These are phyloP conservation scores for Camelina laxa DNA, from an alignment of 345 rosid species.

Conservation along the genomic window DNA sequence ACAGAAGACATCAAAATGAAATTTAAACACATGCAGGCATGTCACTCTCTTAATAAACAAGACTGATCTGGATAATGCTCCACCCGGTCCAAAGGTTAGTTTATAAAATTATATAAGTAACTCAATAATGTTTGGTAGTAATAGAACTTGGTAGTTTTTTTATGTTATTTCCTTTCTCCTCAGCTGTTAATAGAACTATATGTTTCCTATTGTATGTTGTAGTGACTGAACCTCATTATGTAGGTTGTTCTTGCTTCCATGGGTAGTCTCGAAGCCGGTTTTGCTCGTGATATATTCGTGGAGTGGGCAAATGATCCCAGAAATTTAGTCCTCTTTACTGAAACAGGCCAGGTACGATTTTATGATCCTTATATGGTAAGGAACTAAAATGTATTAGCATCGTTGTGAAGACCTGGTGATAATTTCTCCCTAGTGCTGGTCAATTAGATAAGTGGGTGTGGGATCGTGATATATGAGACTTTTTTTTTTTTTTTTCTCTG, in stretches of 20 bases:
- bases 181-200: constrained; percentile 19
- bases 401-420: constrained; percentile 2
- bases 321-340: constrained; percentile 91
- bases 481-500: neutral
- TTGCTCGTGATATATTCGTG: constrained; percentile 93
- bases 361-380: constrained; percentile 1
- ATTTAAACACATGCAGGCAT: constrained; percentile 61
- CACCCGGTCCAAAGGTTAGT: constrained; percentile 93
- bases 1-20: neutral
- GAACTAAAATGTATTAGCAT: neutral
- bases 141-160: constrained; percentile 16
- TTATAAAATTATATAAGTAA: constrained; percentile 5
- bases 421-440: constrained; percentile 4
- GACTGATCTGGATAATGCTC: constrained; percentile 83
- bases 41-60: constrained; percentile 82
- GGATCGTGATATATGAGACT: neutral
- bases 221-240: constrained; percentile 36
- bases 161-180: neutral
- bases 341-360: constrained; percentile 86
- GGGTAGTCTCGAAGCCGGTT: constrained; percentile 98
- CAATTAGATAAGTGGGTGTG: constrained; percentile 2
- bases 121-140: constrained; percentile 8
- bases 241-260: constrained; percentile 96
- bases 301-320: constrained; percentile 91
- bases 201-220: constrained; percentile 1